Base-by-base conservation (phyloP, 345 rosid species). In the Abelmoschus esculentus region DNA sequence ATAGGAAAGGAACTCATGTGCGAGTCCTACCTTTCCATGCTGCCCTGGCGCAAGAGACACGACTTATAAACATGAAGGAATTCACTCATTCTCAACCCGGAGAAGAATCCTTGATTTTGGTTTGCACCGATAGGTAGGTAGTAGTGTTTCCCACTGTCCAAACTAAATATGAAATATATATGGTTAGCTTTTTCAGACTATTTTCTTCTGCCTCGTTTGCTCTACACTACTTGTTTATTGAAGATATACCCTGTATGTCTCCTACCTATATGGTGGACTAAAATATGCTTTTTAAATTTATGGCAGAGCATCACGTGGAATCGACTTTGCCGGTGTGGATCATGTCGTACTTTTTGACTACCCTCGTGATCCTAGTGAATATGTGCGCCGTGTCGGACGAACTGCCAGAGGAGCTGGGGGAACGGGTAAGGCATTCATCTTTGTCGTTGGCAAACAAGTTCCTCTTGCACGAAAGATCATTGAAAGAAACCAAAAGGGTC, bases 321-420 rank as follows among this genome's bases (percentile, higher is more conserved):
- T 90, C 9, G 93, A 90, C 81, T 90, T 90, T 79, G 69, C 80
- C 0, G 86, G 90, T 64, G 97, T 93, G 72, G 92, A 89, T 77
- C 97, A 88, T 64, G 92, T 91, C 14, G 70, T 93, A 31, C 95
- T 91, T 7, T 93, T 93, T 46, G 95, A 93, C 79, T 93, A 85
- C 31, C 96, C 95, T 0, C 95, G 91, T 3, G 96, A 93, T 72
- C 98, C 92, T 13, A 93, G 98, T 47, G 97, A 93, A 81, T 91
- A 91, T 9, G 97, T 93, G 9, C 90, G 92, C 2, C 91, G 96
- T 59, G 97, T 93, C 47, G 97, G 98, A 81, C 87, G 97, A 80
- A 91, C 96, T 32, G 98, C 98, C 7, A 84, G 98, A 82, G 98
- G 97, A 5, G 96, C 91, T 1, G 83, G 86, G 74, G 95, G 98